phyloP scores from a whole-genome alignment of 2,329 filamentous ascomycete genomes.

The Zasmidium angulare region DNA sequence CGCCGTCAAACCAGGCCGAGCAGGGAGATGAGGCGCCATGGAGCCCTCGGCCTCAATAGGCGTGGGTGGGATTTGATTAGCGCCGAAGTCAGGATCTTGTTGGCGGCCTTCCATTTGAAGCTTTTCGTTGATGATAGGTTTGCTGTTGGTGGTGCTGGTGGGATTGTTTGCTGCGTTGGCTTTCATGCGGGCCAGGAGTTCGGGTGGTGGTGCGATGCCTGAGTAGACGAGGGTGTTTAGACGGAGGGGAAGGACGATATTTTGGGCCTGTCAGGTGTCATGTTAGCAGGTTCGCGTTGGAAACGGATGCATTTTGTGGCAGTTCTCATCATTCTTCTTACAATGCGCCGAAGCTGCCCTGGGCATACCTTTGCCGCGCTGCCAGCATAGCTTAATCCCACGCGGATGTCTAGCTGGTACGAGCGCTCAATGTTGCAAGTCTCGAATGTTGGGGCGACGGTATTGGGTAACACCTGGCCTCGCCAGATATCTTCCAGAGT shows the following conservation, averaged over 20 bases:
- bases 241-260: slow-evolving; percentile 73
- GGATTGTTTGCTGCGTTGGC: slow-evolving; percentile 17
- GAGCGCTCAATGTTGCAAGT: slow-evolving; percentile 82
- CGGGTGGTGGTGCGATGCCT: slow-evolving; percentile 77
- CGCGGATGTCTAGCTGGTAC: slow-evolving; percentile 80
- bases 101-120: slow-evolving; percentile 24
- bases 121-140: slow-evolving; percentile 29
- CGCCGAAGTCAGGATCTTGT: slow-evolving; percentile 25
- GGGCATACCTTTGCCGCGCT: slow-evolving; percentile 45
- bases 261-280: slow-evolving; percentile 50
- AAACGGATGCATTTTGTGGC: not conserved
- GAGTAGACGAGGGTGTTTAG: slow-evolving; percentile 82
- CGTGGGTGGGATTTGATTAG: slow-evolving; percentile 26
- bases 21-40: slow-evolving; percentile 11
- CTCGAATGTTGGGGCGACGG: slow-evolving; percentile 80
- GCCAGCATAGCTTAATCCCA: slow-evolving; percentile 74
- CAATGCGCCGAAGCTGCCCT: slow-evolving; percentile 22
- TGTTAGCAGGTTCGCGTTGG: slow-evolving; percentile 1
- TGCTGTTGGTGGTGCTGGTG: slow-evolving; percentile 23
- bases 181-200: slow-evolving; percentile 67
- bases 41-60: slow-evolving; percentile 19
- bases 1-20: slow-evolving; percentile 8
- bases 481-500: slow-evolving; percentile 68
- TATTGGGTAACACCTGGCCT: slow-evolving; percentile 71
- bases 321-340: slow-evolving; percentile 16